Conservation (phyloP, 1,139 yeast genomes). For the Scheffersomyces parashehatae region DNA sequence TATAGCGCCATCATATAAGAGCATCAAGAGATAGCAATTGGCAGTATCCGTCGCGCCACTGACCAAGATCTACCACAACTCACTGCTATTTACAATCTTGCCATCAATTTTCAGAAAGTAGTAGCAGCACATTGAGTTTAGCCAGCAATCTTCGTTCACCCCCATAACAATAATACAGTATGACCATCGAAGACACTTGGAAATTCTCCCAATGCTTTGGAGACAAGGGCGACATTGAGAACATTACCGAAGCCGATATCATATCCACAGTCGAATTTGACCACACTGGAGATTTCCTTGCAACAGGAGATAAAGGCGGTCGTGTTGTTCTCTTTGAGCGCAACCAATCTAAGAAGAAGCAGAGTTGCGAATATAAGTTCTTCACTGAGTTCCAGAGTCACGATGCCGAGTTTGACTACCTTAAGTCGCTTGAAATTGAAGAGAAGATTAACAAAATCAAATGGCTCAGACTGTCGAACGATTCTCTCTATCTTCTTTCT, state of each 20-base stretch:
- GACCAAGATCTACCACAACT: too few species aligned
- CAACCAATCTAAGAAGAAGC: conserved; percentile 70
- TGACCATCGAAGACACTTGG: conserved; percentile 42
- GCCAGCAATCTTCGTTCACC: too few species aligned
- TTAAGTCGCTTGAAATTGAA: conserved; percentile 94
- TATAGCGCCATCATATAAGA: too few species aligned
- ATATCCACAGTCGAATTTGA: conserved; percentile 97
- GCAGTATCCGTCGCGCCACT: too few species aligned
- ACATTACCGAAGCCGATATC: conserved; percentile 95
- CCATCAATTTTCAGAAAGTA: too few species aligned
- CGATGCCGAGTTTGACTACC: conserved; percentile 97
- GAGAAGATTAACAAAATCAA: conserved; percentile 97
- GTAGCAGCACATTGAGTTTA: too few species aligned
- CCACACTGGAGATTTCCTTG: conserved; percentile 89
- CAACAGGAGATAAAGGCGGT: conserved; percentile 99
- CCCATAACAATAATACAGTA: conserved; percentile 2
- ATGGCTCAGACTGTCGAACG: conserved; percentile 89
- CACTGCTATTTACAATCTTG: too few species aligned
- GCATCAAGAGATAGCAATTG: too few species aligned
- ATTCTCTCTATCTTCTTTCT: conserved; percentile 83
- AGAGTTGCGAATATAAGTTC: conserved; percentile 84
- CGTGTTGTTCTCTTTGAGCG: conserved; percentile 95
- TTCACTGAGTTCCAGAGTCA: conserved; percentile 97
- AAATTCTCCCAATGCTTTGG: conserved; percentile 94
- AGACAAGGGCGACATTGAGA: conserved; percentile 95